Evolutionary conservation across 345 rosid genomes (phyloP).

Genomic region (Linum trigynum): DNA sequence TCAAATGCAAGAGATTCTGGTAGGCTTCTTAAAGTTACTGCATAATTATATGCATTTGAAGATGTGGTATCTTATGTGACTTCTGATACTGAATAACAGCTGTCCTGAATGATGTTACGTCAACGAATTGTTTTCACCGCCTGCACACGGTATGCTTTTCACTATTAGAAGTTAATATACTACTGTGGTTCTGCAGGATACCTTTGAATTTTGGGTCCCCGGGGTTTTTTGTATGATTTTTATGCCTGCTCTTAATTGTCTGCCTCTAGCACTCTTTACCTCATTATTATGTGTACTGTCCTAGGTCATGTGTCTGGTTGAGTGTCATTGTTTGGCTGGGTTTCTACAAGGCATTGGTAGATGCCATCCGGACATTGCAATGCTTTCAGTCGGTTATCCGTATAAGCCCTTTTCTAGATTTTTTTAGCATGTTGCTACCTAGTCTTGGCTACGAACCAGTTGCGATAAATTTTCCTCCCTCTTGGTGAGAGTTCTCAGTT

Average conservation of each 20-base stretch:
- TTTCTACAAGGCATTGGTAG: background rate
- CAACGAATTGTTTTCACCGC: slow-evolving; percentile 16
- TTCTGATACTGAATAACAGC: slow-evolving; percentile 31
- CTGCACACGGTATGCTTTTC: slow-evolving; percentile 35
- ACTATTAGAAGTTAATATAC: background rate
- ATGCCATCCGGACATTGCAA: background rate
- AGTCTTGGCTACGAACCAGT: background rate
- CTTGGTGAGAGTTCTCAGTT: too few species aligned
- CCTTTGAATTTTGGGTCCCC: background rate
- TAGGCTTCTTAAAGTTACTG: slow-evolving; percentile 16
- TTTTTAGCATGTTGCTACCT: background rate
- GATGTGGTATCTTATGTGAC: slow-evolving; percentile 22
- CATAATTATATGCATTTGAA: slow-evolving; percentile 3
- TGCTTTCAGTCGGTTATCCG: background rate
- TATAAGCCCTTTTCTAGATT: too few species aligned
- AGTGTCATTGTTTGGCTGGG: background rate
- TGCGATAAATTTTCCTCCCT: too few species aligned
- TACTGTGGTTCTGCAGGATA: background rate
- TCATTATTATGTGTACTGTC: background rate
- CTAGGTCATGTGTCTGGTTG: background rate
- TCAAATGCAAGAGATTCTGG: slow-evolving; percentile 36
- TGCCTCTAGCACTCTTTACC: background rate
- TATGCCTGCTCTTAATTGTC: too few species aligned
- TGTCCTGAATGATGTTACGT: slow-evolving; percentile 18
- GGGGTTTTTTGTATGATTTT: too few species aligned